These are phyloP conservation scores for Lactarius sp. DNA, from an alignment of 768 basidiomycete species.

Conservation along the genomic window DNA sequence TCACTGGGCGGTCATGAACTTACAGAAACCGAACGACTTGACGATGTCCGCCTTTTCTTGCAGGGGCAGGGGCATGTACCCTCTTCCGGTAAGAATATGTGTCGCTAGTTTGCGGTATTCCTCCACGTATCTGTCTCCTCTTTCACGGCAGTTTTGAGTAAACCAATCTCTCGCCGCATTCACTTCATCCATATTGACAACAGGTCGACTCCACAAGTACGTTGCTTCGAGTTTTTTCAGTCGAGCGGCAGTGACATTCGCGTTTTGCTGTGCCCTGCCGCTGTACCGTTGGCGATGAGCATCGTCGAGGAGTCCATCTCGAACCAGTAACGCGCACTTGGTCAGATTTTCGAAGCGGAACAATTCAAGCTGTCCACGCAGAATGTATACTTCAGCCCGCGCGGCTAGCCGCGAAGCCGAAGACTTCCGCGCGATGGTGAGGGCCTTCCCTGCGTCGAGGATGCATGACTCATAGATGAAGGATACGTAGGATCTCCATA, in stretches of 20 bases:
- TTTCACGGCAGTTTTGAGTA: conserved; percentile 26
- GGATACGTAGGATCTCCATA: conserved; percentile 25
- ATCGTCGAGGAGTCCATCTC: neutral
- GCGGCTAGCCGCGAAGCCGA: conserved; percentile 30
- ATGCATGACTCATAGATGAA: conserved; percentile 29
- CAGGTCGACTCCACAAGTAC: conserved; percentile 28
- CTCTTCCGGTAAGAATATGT: conserved; percentile 19
- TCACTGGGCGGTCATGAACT: neutral
- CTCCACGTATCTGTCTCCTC: conserved; percentile 23
- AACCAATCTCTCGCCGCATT: conserved; percentile 28
- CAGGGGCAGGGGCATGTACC: conserved; percentile 26
- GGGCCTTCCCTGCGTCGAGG: conserved; percentile 28
- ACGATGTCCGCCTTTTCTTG: conserved; percentile 29
- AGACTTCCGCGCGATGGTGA: conserved; percentile 26
- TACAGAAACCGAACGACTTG: conserved; percentile 28
- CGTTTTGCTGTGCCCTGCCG: neutral
- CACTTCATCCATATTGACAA: conserved; percentile 17
- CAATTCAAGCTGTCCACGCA: conserved; percentile 29
- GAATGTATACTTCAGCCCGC: conserved; percentile 20
- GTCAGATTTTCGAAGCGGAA: conserved; percentile 26
- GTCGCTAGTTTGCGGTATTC: conserved; percentile 25
- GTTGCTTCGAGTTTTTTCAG: conserved; percentile 2
- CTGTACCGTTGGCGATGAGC: neutral
- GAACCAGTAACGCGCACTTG: conserved; percentile 9
- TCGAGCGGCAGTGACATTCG: neutral